phyloP scores from a whole-genome alignment of 2,329 filamentous ascomycete species.

The Lizonia empirigonia region DNA sequence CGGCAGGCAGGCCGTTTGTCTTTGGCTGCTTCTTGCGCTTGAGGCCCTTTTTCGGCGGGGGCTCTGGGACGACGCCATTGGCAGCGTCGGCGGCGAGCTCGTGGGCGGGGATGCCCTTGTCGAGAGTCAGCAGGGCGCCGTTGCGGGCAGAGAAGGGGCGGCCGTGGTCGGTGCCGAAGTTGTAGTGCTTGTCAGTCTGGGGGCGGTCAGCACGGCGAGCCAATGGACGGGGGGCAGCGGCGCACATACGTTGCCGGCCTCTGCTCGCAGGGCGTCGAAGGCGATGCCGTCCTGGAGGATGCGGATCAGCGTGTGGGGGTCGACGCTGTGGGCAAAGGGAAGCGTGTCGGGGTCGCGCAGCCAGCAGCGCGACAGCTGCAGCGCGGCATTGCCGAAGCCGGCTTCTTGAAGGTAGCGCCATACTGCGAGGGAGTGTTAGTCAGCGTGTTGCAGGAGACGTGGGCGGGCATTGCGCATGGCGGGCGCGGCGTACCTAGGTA shows the following conservation, averaged over 20 bases:
- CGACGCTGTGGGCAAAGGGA: constrained; percentile 65
- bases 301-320: constrained; percentile 63
- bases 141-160: constrained; percentile 47
- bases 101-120: constrained; percentile 45
- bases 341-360: constrained; percentile 65
- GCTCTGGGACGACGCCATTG: constrained; percentile 40
- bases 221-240: too few relatives aligned
- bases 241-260: constrained; percentile 41
- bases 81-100: constrained; percentile 41
- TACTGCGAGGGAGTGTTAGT: constrained; percentile 48
- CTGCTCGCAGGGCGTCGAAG: constrained; percentile 52
- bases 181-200: constrained; percentile 42
- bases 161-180: constrained; percentile 49
- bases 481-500: constrained; percentile 54
- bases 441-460: constrained; percentile 2
- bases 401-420: constrained; percentile 62
- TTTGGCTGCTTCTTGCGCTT: constrained; percentile 45
- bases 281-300: constrained; percentile 68
- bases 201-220: not conserved
- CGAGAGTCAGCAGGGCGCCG: constrained; percentile 44
- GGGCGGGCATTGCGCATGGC: too few relatives aligned
- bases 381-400: constrained; percentile 62
- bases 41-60: constrained; percentile 39
- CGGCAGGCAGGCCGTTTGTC: constrained; percentile 36
- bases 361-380: constrained; percentile 67